Conservation (phyloP, 768 basidiomycete species). For the Harrya chromipes region DNA sequence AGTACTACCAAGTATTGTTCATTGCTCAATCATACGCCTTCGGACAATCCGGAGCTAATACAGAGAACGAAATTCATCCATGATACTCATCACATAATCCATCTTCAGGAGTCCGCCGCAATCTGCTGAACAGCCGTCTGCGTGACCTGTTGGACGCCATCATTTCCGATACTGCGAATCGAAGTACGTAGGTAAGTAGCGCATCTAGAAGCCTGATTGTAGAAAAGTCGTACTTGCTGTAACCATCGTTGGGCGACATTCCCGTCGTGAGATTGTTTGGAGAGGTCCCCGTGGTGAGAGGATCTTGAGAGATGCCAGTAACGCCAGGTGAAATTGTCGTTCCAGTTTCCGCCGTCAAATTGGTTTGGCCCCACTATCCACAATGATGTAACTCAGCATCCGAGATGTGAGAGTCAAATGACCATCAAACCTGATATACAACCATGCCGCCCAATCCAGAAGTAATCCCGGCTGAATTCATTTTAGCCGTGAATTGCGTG, state of each 20-base stretch:
- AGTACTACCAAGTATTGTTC: neutral
- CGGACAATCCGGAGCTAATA: neutral
- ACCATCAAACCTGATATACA: constrained; percentile 29
- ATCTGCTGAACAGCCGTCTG: constrained; percentile 35
- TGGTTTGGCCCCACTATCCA: constrained; percentile 52
- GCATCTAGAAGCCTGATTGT: neutral
- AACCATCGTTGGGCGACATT: constrained; percentile 66
- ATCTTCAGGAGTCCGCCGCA: constrained; percentile 25
- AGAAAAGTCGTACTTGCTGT: constrained; percentile 35
- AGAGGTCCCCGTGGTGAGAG: constrained; percentile 33
- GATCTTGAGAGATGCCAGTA: constrained; percentile 27
- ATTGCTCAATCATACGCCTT: neutral
- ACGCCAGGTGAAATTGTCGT: constrained; percentile 39
- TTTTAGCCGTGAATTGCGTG: constrained; percentile 4
- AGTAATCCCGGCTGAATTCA: constrained; percentile 37
- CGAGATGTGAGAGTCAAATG: neutral
- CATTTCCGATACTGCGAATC: constrained; percentile 26
- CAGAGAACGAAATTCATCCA: neutral
- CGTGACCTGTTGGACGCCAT: constrained; percentile 32
- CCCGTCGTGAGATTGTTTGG: constrained; percentile 38
- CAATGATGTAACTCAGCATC: constrained; percentile 10
- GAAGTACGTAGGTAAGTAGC: constrained; percentile 1
- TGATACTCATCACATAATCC: neutral
- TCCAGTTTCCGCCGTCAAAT: constrained; percentile 45
- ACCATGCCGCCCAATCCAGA: constrained; percentile 31